Percentiles rank a stretch among this genome's conserved stretches.
phyloP scores from a whole-genome alignment of 768 basidiomycete genomes.

The Auriscalpium vulgare region DNA sequence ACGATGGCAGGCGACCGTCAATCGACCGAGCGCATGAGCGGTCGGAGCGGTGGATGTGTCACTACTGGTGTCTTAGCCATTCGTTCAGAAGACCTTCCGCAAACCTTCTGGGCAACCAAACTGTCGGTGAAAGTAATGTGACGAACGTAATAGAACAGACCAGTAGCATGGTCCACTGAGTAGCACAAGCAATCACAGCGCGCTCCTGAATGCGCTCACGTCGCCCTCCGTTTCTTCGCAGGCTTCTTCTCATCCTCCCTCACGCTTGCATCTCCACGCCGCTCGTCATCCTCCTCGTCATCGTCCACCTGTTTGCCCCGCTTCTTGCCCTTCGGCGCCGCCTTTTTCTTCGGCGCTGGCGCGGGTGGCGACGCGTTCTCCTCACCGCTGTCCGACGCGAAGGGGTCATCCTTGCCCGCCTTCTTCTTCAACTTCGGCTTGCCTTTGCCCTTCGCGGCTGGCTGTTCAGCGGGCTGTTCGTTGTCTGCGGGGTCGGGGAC shows the following conservation, averaged over 20 bases:
- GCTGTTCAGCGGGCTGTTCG: neutral
- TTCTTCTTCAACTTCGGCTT: slow-evolving; percentile 44
- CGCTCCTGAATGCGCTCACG: neutral
- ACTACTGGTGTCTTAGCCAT: too few species aligned
- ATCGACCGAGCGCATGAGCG: too few species aligned
- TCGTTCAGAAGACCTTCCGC: too few species aligned
- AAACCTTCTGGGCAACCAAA: too few species aligned
- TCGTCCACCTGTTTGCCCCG: neutral
- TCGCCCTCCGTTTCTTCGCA: neutral
- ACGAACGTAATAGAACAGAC: too few species aligned
- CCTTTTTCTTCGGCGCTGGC: neutral
- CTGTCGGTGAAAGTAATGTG: too few species aligned
- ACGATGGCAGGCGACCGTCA: too few species aligned
- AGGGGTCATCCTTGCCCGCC: slow-evolving; percentile 38
- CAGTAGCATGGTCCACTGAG: too few species aligned
- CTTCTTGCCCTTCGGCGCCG: neutral
- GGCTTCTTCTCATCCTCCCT: neutral
- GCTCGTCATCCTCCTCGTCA: neutral
- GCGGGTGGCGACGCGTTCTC: neutral
- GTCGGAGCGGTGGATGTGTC: too few species aligned
- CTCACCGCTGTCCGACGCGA: slow-evolving; percentile 44
- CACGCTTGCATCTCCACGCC: too few species aligned
- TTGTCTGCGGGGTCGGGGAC: neutral
- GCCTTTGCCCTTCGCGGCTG: slow-evolving; percentile 27
- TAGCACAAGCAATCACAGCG: too few species aligned